Evolutionary conservation across 768 basidiomycete species (phyloP), one percentile per base, ranked within the genome.

Genomic region (Suillus sp.): DNA sequence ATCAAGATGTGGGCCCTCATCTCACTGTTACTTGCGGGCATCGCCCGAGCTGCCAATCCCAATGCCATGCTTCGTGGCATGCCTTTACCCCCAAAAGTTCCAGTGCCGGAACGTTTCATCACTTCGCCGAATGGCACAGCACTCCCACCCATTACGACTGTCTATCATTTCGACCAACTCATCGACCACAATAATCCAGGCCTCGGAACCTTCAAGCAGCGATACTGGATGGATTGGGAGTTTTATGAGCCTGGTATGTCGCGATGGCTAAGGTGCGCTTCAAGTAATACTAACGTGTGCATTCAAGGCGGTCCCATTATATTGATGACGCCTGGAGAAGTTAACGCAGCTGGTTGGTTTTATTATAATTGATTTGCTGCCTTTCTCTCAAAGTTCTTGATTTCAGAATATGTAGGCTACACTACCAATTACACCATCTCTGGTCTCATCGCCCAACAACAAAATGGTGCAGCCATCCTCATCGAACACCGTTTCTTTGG

Each of bases 401-500:
- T 11, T 57, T 3, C 47, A 75, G 73, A 58, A 2, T 80, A 71
- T 60, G 70, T 71, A 56, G 78, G 75, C n/a, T 90, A 88, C 68
- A 78, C 90, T 53, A 87, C 87, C 18, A 90, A 91, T 68, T 57
- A 32, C 14, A 87, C 86, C 5, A 83, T 91, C 66, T 85, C 82
- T 64, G 90, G 89, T 13, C 78, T 80, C 60, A 50, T 50, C 2
- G 48, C 48, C 10, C 48, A 50, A 1, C 48, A 50, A 50, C 48
- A 50, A 8, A 50, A 84, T 88, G 64, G 86, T 88, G 11, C 85
- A 88, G 69, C 83, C 9, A 77, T 91, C 65, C 76, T 91, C 34
- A 64, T 90, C 34, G 90, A 92, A 68, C 90, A 92, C 69, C 82
- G 91, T 25, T 92, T 87, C 79, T 92, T 86, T 65, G 90, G 90